phyloP scores from a whole-genome alignment of 2,329 filamentous ascomycete species.

The Fusarium sp. region DNA sequence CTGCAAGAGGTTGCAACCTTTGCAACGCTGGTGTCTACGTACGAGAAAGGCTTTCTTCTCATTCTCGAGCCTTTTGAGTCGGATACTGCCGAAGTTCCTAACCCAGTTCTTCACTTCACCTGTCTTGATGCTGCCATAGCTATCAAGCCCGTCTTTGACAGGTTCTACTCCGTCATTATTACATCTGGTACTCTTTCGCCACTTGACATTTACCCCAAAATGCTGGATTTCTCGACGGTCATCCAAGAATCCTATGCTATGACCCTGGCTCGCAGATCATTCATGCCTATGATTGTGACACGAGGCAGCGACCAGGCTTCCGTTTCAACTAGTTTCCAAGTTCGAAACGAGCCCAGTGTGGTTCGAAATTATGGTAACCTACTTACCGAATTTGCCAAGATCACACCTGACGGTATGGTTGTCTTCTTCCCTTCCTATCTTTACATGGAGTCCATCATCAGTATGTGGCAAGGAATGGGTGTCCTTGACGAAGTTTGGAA shows the following conservation, averaged over 20 bases:
- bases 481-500: constrained; percentile 99
- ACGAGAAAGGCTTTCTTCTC: constrained; percentile 94
- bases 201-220: constrained; percentile 98
- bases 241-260: constrained; percentile 98
- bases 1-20: constrained; percentile 98
- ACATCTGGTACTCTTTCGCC: constrained; percentile 98
- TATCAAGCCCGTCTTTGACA: constrained; percentile 96
- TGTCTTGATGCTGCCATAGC: constrained; percentile 97
- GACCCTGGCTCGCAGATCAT: constrained; percentile 94
- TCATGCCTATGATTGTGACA: constrained; percentile 97
- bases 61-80: constrained; percentile 98
- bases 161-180: constrained; percentile 98
- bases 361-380: constrained; percentile 96
- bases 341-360: constrained; percentile 95
- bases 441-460: constrained; percentile 99
- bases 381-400: constrained; percentile 92
- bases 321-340: constrained; percentile 93
- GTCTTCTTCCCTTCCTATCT: constrained; percentile 99
- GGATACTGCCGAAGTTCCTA: constrained; percentile 93
- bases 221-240: constrained; percentile 92
- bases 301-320: constrained; percentile 93
- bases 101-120: constrained; percentile 96
- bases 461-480: constrained; percentile 99
- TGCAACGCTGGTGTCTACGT: constrained; percentile 93
- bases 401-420: constrained; percentile 97